Conservation (phyloP, 768 basidiomycete species). For the Gautieria morchelliformis region DNA sequence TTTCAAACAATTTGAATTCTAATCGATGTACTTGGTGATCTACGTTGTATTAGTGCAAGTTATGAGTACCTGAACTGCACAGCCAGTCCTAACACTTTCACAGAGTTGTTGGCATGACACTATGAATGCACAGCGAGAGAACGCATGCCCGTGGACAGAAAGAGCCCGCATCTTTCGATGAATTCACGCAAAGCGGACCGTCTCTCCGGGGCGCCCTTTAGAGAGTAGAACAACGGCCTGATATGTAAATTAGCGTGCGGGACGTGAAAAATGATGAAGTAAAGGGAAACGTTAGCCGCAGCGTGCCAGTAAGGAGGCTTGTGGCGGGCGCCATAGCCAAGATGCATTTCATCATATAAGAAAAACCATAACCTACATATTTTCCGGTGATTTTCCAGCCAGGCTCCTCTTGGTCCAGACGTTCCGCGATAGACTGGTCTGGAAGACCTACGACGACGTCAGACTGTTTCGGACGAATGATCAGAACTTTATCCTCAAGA, state of each 20-base stretch:
- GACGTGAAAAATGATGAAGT: neutral
- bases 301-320: too few species aligned
- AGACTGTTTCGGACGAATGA: slow-evolving; percentile 27
- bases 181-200: slow-evolving; percentile 59
- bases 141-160: too few species aligned
- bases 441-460: slow-evolving; percentile 90
- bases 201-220: slow-evolving; percentile 82
- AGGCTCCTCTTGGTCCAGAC: slow-evolving; percentile 73
- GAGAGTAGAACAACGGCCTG: slow-evolving; percentile 84
- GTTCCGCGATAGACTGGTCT: slow-evolving; percentile 57
- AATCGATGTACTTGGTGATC: too few species aligned
- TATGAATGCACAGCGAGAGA: too few species aligned
- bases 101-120: too few species aligned
- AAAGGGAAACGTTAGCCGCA: neutral
- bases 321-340: too few species aligned
- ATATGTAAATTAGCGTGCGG: slow-evolving; percentile 1
- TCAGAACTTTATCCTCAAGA: neutral
- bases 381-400: slow-evolving; percentile 98
- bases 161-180: too few species aligned
- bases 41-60: too few species aligned
- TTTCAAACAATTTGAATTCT: too few species aligned
- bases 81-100: too few species aligned
- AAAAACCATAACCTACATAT: slow-evolving; percentile 55
- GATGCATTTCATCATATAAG: neutral
- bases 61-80: too few species aligned